A percentile compares a stretch with the other conserved stretches of the same genome.
phyloP scores from a whole-genome alignment of 495 filamentous ascomycete species.

The Xylaria grammica region DNA sequence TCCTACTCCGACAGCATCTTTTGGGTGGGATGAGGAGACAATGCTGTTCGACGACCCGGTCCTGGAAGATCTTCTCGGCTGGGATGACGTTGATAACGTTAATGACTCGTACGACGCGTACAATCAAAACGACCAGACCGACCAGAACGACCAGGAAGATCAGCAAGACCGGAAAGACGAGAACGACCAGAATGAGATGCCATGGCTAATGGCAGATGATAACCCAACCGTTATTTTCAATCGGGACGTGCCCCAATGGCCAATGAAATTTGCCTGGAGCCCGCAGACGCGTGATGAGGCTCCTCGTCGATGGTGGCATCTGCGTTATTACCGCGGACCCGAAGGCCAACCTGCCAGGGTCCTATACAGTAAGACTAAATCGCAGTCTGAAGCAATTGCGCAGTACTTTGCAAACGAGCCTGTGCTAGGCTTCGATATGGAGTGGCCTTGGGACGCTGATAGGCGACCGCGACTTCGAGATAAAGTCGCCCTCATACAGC shows the following conservation, averaged over 20 bases:
- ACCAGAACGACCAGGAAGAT: too few species aligned
- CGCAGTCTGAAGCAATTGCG: slow-evolving; percentile 43
- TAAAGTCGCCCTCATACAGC: slow-evolving; percentile 70
- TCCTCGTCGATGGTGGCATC: slow-evolving; percentile 21
- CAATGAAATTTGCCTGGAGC: slow-evolving; percentile 19
- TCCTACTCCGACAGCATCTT: too few species aligned
- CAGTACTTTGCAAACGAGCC: slow-evolving; percentile 64
- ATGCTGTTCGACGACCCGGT: too few species aligned
- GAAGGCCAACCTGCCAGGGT: slow-evolving; percentile 5
- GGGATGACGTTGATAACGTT: too few species aligned
- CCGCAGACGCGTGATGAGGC: not conserved
- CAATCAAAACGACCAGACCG: too few species aligned
- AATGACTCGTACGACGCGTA: too few species aligned
- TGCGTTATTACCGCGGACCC: slow-evolving; percentile 18
- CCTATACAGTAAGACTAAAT: slow-evolving; percentile 34
- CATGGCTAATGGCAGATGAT: not conserved
- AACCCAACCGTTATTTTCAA: slow-evolving; percentile 9
- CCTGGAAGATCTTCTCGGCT: too few species aligned
- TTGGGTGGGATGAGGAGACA: too few species aligned
- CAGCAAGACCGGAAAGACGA: too few species aligned
- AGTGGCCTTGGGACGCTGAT: slow-evolving; percentile 63
- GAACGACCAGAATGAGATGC: too few species aligned
- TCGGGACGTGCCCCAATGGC: slow-evolving; percentile 27
- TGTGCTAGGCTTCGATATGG: slow-evolving; percentile 76
- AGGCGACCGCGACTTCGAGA: slow-evolving; percentile 51